A percentile compares a stretch with the other conserved stretches of the same genome.
phyloP scores from a whole-genome alignment of 2,329 filamentous ascomycete genomes.

The Fonsecaea nubica region DNA sequence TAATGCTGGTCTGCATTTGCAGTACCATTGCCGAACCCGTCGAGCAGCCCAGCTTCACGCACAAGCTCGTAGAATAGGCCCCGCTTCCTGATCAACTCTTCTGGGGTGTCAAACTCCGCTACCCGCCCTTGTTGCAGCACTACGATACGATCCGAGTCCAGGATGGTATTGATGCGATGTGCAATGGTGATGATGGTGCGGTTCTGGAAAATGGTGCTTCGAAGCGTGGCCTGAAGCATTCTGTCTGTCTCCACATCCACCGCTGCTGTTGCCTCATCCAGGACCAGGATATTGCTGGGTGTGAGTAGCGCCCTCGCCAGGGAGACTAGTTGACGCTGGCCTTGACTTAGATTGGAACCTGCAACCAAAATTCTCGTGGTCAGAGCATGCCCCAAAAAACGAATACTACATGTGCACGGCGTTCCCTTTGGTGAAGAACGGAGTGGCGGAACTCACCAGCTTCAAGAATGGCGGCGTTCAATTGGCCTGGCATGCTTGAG shows the following conservation, averaged over 20 bases:
- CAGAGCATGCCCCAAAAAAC: constrained; percentile 20
- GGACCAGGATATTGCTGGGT: constrained; percentile 93
- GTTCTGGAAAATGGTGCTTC: constrained; percentile 77
- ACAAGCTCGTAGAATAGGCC: constrained; percentile 90
- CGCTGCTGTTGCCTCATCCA: constrained; percentile 93
- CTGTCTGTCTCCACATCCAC: constrained; percentile 73
- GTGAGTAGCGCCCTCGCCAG: constrained; percentile 92
- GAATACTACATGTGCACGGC: constrained; percentile 14
- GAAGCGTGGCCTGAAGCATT: constrained; percentile 67
- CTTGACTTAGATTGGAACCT: constrained; percentile 95
- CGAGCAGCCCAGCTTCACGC: constrained; percentile 81
- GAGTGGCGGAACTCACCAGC: constrained; percentile 71
- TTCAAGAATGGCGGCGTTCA: constrained; percentile 91
- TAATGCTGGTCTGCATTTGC: constrained; percentile 23
- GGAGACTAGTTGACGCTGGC: constrained; percentile 92
- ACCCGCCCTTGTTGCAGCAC: constrained; percentile 91
- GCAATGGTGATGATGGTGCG: constrained; percentile 98
- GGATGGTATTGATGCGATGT: constrained; percentile 96
- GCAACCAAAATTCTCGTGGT: constrained; percentile 29
- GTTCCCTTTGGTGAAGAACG: constrained; percentile 10
- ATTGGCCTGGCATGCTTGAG: constrained; percentile 80
- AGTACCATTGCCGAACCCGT: constrained; percentile 48
- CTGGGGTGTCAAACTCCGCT: constrained; percentile 88
- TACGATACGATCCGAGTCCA: constrained; percentile 86
- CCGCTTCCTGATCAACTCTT: constrained; percentile 74